Percentiles rank a stretch among this genome's conserved stretches.
Evolutionary conservation across 2,329 filamentous ascomycete genomes (phyloP).

Genomic region (Curvularia lunata): DNA sequence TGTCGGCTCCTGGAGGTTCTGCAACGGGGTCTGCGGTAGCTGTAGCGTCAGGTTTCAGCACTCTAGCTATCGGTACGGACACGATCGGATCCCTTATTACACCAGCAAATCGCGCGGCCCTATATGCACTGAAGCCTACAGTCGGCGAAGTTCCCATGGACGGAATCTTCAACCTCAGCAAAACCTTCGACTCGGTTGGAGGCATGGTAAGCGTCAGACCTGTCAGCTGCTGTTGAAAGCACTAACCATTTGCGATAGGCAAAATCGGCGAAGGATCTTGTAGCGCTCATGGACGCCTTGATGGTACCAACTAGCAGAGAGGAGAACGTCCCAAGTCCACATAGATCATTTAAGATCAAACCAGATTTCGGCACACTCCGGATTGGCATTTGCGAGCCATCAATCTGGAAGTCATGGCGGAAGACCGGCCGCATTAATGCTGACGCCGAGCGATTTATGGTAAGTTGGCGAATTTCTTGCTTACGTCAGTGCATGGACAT

Average conservation of each 20-base stretch:
- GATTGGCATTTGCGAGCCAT: slow-evolving; percentile 47
- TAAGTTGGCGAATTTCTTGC: slow-evolving; percentile 23
- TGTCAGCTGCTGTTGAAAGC: background rate
- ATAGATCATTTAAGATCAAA: slow-evolving; percentile 41
- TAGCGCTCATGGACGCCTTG: slow-evolving; percentile 40
- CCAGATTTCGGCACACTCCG: slow-evolving; percentile 41
- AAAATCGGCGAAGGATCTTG: slow-evolving; percentile 47
- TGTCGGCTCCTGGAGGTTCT: slow-evolving; percentile 47
- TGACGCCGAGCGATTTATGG: slow-evolving; percentile 49
- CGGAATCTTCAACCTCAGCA: slow-evolving; percentile 45
- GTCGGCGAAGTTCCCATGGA: slow-evolving; percentile 47
- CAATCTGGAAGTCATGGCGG: slow-evolving; percentile 45
- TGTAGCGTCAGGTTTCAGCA: slow-evolving; percentile 51
- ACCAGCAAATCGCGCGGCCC: slow-evolving; percentile 48
- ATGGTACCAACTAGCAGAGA: slow-evolving; percentile 43
- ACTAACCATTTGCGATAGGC: slow-evolving; percentile 26
- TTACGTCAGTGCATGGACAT: slow-evolving; percentile 1
- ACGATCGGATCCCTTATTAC: slow-evolving; percentile 50
- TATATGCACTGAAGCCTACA: slow-evolving; percentile 51
- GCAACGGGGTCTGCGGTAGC: slow-evolving; percentile 49
- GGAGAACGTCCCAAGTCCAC: slow-evolving; percentile 26
- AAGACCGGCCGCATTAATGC: slow-evolving; percentile 45
- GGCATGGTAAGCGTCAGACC: slow-evolving; percentile 35
- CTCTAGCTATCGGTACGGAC: slow-evolving; percentile 51
- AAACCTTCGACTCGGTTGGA: slow-evolving; percentile 44